Evolutionary conservation across 2,329 filamentous ascomycete genomes (phyloP), one percentile per base, ranked within the genome.

Genomic region (Xylaria sp.): DNA sequence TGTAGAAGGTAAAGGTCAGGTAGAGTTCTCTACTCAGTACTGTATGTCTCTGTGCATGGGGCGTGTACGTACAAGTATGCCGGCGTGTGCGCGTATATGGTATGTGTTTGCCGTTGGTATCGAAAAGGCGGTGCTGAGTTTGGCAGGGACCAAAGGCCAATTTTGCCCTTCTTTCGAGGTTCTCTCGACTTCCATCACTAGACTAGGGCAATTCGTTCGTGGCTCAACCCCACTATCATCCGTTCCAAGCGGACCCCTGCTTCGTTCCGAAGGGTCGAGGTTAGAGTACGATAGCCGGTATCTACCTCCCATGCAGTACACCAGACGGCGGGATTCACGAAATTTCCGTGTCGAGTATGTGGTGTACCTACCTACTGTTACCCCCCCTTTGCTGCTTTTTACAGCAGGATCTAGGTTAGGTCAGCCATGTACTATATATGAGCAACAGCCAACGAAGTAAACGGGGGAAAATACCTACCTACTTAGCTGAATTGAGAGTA

Each of bases 201-300:
- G n/a, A n/a, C n/a, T n/a, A n/a, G n/a, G n/a, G n/a, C n/a, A n/a
- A 58, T 53, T 67, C 31, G 38, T 61, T 56, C 47, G 54, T 52
- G 55, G 54, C 65, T 59, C 59, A 45, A 53, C 69, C 59, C 67
- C 69, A 69, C 69, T 52, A 64, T 68, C 61, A 61, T 64, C 61
- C 65, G 62, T 64, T 50, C 61, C 64, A 62, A 61, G 61, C 52
- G 57, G 57, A 52, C 56, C 52, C 56, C 42, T 65, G 52, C 40
- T 58, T 59, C 31, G 23, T 55, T 31, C 53, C 54, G 50, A 59
- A 25, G 33, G 47, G 52, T 45, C 46, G 37, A 46, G 42, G 28
- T 31, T 31, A 31, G 28, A 5, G 28, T 31, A 31, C 28, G 28
- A 31, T 31, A 31, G 28, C 28, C 28, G 9, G 28, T 31, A 31